phyloP scores from a whole-genome alignment of 2,329 filamentous ascomycete genomes.

The Chrysoporthe deuterocubensis region DNA sequence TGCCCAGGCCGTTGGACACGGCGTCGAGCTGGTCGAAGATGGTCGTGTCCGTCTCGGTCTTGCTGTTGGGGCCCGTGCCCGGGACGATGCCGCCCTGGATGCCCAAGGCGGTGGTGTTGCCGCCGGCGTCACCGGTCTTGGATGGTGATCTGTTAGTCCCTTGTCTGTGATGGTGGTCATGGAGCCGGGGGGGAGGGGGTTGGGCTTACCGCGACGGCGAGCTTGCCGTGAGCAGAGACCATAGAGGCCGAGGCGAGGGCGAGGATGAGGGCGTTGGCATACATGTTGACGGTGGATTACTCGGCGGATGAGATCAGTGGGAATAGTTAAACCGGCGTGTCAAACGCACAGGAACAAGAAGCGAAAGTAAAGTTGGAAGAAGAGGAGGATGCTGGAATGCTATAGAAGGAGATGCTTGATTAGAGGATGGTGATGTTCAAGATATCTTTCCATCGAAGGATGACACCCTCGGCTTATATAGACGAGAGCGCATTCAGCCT shows the following conservation, averaged over 20 bases:
- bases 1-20: conserved; percentile 45
- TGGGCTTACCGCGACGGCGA: conserved; percentile 25
- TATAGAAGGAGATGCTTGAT: neutral
- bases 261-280: conserved; percentile 25
- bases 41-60: conserved; percentile 49
- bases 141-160: conserved; percentile 30
- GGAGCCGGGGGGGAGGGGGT: too few species aligned
- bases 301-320: too few species aligned
- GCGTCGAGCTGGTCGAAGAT: conserved; percentile 43
- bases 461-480: neutral
- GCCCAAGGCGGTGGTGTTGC: conserved; percentile 43
- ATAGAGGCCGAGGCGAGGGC: conserved; percentile 22
- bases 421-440: neutral
- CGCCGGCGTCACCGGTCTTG: conserved; percentile 38
- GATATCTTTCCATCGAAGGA: neutral
- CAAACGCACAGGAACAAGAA: conserved; percentile 1
- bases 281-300: conserved; percentile 17
- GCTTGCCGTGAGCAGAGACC: conserved; percentile 29
- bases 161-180: conserved; percentile 26
- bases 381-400: neutral
- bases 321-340: neutral
- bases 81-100: conserved; percentile 40
- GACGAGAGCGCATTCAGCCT: neutral
- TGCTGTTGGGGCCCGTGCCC: conserved; percentile 23
- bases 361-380: neutral